Conservation (phyloP, 208 protist genomes). For the Sergeia podlipaevii region DNA sequence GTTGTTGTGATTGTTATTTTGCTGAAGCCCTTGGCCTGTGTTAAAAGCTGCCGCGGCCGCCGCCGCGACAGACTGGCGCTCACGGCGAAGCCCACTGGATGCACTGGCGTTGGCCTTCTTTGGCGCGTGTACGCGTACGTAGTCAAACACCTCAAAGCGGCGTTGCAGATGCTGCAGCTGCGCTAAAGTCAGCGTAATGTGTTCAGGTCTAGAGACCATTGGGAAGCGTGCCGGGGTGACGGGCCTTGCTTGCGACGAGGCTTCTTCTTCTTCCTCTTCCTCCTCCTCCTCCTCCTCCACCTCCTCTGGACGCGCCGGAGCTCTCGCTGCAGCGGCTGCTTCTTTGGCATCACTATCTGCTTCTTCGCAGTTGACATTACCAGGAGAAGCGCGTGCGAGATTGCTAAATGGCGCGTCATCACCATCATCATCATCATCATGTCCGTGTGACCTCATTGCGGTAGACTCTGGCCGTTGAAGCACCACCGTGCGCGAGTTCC, state of each 20-base stretch:
- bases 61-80: too few relatives aligned
- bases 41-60: too few relatives aligned
- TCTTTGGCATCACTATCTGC: not conserved
- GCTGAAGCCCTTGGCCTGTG: not conserved
- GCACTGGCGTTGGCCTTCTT: too few relatives aligned
- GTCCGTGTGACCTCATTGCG: too few relatives aligned
- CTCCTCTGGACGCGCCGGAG: not conserved
- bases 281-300: too few relatives aligned
- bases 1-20: not conserved
- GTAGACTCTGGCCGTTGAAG: too few relatives aligned
- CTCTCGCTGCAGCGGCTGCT: not conserved
- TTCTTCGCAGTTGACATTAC: conserved; percentile 2
- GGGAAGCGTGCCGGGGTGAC: not conserved
- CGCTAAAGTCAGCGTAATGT: conserved; percentile 6
- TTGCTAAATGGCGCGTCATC: too few relatives aligned
- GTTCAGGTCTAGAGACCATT: not conserved
- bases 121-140: conserved; percentile 10
- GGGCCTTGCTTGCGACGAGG: not conserved
- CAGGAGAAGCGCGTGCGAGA: too few relatives aligned
- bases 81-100: too few relatives aligned
- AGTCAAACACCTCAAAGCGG: conserved; percentile 38
- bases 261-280: too few relatives aligned
- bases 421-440: too few relatives aligned
- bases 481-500: too few relatives aligned
- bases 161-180: conserved; percentile 23